A percentile compares a stretch with the other conserved stretches of the same genome.
Evolutionary conservation across 2,329 filamentous ascomycete species (phyloP).

Genomic region (Penicillium decumbens): DNA sequence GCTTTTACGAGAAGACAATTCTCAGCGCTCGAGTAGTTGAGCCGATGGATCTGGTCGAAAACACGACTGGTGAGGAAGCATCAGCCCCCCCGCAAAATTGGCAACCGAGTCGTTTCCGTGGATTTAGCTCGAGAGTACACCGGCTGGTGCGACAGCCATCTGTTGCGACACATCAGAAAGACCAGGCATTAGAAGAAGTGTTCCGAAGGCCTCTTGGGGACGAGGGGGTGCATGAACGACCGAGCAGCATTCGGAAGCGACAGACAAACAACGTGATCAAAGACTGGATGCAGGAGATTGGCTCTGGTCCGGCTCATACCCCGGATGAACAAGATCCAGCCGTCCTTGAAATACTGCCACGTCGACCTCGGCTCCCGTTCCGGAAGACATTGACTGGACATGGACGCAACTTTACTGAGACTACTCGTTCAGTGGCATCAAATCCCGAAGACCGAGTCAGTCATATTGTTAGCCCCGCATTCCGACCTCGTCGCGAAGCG

Average conservation of each 20-base stretch:
- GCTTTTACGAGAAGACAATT: constrained; percentile 76
- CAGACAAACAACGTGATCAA: constrained; percentile 77
- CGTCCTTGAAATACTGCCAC: constrained; percentile 53
- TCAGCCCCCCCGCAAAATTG: constrained; percentile 56
- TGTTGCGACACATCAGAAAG: constrained; percentile 81
- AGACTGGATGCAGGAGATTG: constrained; percentile 78
- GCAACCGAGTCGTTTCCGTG: constrained; percentile 52
- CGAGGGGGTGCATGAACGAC: constrained; percentile 56
- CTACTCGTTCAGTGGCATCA: constrained; percentile 52
- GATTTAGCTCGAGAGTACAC: constrained; percentile 66
- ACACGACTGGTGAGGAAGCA: constrained; percentile 51
- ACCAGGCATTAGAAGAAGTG: constrained; percentile 83
- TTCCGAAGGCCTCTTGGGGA: constrained; percentile 68
- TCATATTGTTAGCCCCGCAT: constrained; percentile 30
- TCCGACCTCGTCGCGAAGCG: constrained; percentile 34
- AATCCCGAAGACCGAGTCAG: constrained; percentile 51
- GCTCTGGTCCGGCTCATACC: constrained; percentile 51
- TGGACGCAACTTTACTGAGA: constrained; percentile 48
- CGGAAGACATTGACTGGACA: constrained; percentile 24
- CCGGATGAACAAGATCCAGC: constrained; percentile 59
- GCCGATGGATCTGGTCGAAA: constrained; percentile 79
- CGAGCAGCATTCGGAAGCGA: constrained; percentile 56
- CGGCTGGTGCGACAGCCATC: constrained; percentile 74
- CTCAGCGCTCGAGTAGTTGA: constrained; percentile 73
- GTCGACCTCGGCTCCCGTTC: constrained; percentile 50